Percentiles rank a stretch among this genome's conserved stretches.
Evolutionary conservation across 2,329 filamentous ascomycete genomes (phyloP).

Genomic region (Pseudogymnoascus verrucosus): DNA sequence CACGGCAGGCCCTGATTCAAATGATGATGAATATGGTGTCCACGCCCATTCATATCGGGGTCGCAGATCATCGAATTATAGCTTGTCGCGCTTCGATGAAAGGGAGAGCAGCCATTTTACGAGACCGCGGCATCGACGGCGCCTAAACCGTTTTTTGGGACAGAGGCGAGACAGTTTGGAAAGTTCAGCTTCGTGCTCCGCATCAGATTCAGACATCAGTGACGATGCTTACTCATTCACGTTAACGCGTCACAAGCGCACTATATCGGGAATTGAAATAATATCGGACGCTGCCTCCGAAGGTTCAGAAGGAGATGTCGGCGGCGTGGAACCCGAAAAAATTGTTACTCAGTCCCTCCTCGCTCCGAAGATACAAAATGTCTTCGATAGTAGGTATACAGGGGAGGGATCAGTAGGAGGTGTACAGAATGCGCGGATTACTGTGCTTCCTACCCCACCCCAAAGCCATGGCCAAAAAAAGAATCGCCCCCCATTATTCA

Average conservation of each 20-base stretch:
- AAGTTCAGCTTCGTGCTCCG: background rate
- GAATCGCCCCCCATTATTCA: slow-evolving; percentile 2
- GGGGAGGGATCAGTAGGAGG: slow-evolving; percentile 3
- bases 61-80: background rate
- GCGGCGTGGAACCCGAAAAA: background rate
- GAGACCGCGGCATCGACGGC: background rate
- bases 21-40: background rate
- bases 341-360: background rate
- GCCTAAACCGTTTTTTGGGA: background rate
- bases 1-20: slow-evolving; percentile 5
- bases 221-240: slow-evolving; percentile 5
- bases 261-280: background rate
- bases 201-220: background rate
- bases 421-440: slow-evolving; percentile 4
- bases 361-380: background rate
- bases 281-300: background rate
- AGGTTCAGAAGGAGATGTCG: background rate
- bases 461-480: background rate
- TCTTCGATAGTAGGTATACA: slow-evolving; percentile 5
- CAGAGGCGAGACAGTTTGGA: slow-evolving; percentile 1
- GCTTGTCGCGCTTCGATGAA: background rate
- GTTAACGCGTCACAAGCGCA: background rate
- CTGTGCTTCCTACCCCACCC: background rate
- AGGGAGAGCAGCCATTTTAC: background rate
- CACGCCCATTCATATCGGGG: background rate